Evolutionary conservation across 2,329 filamentous ascomycete species (phyloP), one percentile per base, ranked within the genome.

Genomic region (Pseudocercospora vitis): DNA sequence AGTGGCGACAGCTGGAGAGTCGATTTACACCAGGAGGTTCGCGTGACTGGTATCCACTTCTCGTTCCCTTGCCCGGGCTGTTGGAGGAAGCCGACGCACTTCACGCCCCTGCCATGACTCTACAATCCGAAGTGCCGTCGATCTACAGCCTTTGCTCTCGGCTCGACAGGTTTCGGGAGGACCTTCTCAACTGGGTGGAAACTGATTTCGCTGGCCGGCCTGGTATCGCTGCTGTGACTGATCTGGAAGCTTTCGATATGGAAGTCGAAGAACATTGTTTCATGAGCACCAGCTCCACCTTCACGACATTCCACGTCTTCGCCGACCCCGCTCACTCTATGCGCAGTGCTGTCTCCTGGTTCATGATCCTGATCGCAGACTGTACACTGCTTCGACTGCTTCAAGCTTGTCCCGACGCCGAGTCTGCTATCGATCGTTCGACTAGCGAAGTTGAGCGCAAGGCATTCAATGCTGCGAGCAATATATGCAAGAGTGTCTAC

Each of bases 361-460:
- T 55, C 44, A 42, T 48, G 37, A 31, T 48, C 11, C 18, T 57
- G 18, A 33, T 57, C 4, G 24, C 42, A 11, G 48, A 57, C 44
- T 55, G 55, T 16, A 55, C 47, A 8, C 35, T 57, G 1, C 53
- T 56, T 37, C 53, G 53, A 14, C 46, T 56, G 12, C 35, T 58
- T 11, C 45, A 52, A 4, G 32, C 39, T 6, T 50, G 44, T 31
- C 49, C 56, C 1, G 24, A 29, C 14, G 39, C 49, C 2, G 23
- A 37, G 9, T 11, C 32, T n/a, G 23, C 35, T 18, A 48, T 56
- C 19, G 14, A 26, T 19, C 53, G 48, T 8, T 35, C 48, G 5
- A 4, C 26, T 2, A 5, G 32, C 16, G 45, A 51, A 9, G 39
- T 56, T 31, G 74, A 74, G 31, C 73, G 72, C 35, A 65, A 71